Conservation (phyloP, 352 stramenopile species). For the Pseudoperonospora humuli region DNA sequence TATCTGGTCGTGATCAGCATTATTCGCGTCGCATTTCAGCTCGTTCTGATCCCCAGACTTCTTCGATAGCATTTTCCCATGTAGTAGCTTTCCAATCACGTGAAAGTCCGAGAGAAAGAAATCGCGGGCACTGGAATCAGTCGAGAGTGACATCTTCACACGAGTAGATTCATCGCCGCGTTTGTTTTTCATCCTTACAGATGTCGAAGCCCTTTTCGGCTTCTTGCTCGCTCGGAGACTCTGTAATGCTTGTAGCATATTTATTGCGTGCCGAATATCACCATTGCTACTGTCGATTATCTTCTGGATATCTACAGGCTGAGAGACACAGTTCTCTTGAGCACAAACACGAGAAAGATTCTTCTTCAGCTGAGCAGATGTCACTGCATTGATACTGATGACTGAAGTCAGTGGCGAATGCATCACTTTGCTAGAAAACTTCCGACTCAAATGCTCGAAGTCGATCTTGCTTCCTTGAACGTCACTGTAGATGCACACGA, state of each 20-base stretch:
- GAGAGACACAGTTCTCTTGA: constrained; percentile 27
- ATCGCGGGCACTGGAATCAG: constrained; percentile 32
- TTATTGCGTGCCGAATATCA: constrained; percentile 73
- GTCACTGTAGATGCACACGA: constrained; percentile 80
- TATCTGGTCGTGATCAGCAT: constrained; percentile 37
- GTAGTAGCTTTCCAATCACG: constrained; percentile 67
- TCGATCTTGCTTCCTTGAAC: constrained; percentile 72
- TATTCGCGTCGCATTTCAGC: constrained; percentile 1
- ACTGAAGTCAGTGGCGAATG: constrained; percentile 56
- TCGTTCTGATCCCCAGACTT: constrained; percentile 8
- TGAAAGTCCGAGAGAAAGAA: constrained; percentile 78
- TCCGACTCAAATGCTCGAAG: constrained; percentile 39
- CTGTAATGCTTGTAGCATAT: constrained; percentile 57
- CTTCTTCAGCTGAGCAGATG: constrained; percentile 70
- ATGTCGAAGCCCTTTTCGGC: not conserved
- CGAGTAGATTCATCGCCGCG: not conserved
- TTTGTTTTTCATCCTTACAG: constrained; percentile 9
- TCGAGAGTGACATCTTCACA: constrained; percentile 1
- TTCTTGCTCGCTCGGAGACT: constrained; percentile 7
- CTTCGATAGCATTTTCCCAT: constrained; percentile 44
- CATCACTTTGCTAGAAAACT: constrained; percentile 65
- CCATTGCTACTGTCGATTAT: constrained; percentile 59
- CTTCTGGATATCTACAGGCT: constrained; percentile 29
- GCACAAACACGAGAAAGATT: constrained; percentile 34
- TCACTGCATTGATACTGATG: constrained; percentile 77